These are phyloP conservation scores for Pseudogymnoascus sp. DNA, from an alignment of 2,329 filamentous ascomycete species.

Conservation along the genomic window DNA sequence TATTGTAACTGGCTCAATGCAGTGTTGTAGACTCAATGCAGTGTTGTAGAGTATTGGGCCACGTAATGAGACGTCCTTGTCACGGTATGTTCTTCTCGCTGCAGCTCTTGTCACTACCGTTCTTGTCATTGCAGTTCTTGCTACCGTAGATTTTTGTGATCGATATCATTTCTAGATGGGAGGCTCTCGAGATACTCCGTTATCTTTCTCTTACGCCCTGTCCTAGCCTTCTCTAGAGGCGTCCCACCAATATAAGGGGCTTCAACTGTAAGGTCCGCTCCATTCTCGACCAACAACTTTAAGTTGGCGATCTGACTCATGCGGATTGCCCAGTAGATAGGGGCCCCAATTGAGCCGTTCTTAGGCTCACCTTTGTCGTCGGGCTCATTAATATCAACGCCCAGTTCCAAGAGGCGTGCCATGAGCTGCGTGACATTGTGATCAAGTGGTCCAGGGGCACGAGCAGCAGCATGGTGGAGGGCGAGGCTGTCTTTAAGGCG, in stretches of 20 bases:
- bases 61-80: too few relatives aligned
- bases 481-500: neutral
- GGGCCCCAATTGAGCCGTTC: neutral
- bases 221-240: neutral
- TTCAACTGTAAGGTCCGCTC: neutral
- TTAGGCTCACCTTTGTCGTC: neutral
- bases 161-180: too few relatives aligned
- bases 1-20: slow-evolving; percentile 42
- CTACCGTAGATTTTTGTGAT: too few relatives aligned
- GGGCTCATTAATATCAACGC: neutral
- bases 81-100: too few relatives aligned
- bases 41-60: slow-evolving; percentile 32
- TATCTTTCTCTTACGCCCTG: neutral
- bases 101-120: too few relatives aligned
- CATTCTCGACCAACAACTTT: neutral
- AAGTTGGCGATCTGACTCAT: neutral
- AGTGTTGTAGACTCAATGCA: too few relatives aligned
- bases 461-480: neutral
- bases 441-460: neutral
- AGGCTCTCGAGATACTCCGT: neutral
- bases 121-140: too few relatives aligned
- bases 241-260: neutral
- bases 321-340: neutral
- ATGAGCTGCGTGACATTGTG: neutral
- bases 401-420: neutral